phyloP scores from a whole-genome alignment of 352 stramenopile species.

The Aphanomyces astaci region DNA sequence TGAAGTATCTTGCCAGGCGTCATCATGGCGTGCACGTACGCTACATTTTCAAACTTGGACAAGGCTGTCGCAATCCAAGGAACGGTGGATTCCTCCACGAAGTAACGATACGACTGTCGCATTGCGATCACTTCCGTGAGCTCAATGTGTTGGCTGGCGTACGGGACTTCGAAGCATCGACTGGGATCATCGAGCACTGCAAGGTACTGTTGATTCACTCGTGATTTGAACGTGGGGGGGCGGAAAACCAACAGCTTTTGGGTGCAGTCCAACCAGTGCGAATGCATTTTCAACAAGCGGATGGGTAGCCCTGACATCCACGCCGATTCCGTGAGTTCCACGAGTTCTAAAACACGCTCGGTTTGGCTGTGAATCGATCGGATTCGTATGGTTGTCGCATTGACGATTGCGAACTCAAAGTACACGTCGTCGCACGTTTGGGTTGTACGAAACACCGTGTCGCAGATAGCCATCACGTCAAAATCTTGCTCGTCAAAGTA shows the following conservation, averaged over 20 bases:
- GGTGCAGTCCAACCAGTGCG: background rate
- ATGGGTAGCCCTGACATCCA: background rate
- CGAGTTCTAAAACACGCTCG: background rate
- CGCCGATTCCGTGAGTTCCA: background rate
- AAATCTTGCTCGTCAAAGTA: background rate
- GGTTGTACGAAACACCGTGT: background rate
- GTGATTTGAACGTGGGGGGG: background rate
- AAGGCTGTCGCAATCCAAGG: constrained; percentile 19
- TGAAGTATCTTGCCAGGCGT: constrained; percentile 24
- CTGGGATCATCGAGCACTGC: background rate
- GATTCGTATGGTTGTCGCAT: background rate
- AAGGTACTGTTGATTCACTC: background rate
- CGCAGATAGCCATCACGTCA: background rate
- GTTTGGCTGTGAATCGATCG: background rate
- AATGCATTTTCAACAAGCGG: background rate
- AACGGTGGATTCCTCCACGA: background rate
- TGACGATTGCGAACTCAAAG: background rate
- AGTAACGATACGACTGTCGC: background rate
- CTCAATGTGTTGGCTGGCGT: background rate
- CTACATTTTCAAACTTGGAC: constrained; percentile 36
- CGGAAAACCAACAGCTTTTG: background rate
- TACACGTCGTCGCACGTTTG: background rate
- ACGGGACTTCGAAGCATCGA: background rate
- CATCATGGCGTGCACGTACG: constrained; percentile 33
- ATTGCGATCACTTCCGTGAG: background rate